Conservation (phyloP, 164 flowering plant genomes). For the Kalanchoe fedtschenkoi region DNA sequence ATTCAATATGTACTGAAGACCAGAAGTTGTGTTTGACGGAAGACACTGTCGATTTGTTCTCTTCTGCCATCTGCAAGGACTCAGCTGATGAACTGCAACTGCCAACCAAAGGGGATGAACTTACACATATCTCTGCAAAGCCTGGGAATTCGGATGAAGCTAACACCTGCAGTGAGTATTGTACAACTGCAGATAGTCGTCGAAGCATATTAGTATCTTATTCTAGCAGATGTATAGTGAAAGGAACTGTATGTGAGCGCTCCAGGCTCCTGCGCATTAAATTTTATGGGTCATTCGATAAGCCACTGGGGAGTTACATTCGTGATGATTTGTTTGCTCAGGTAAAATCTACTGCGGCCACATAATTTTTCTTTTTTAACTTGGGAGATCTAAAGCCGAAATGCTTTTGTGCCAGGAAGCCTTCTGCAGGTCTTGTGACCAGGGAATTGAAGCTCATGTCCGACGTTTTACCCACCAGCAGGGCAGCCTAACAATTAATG, state of each 20-base stretch:
- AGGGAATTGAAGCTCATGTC: slow-evolving; percentile 71
- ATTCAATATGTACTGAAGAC: background rate
- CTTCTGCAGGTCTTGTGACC: slow-evolving; percentile 54
- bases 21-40: background rate
- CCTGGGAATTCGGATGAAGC: slow-evolving; percentile 21
- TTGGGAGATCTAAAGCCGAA: background rate
- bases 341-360: slow-evolving; percentile 22
- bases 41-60: background rate
- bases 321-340: slow-evolving; percentile 76
- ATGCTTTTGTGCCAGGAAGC: slow-evolving; percentile 34
- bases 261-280: slow-evolving; percentile 74
- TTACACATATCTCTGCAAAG: slow-evolving; percentile 4
- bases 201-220: slow-evolving; percentile 83
- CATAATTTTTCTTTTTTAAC: background rate
- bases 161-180: slow-evolving; percentile 41
- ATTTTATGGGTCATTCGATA: slow-evolving; percentile 83
- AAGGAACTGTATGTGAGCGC: slow-evolving; percentile 81
- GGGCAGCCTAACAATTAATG: slow-evolving; percentile 77
- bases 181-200: slow-evolving; percentile 53
- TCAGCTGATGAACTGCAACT: slow-evolving; percentile 15
- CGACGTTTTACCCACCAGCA: slow-evolving; percentile 80
- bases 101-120: background rate
- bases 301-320: slow-evolving; percentile 88
- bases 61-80: slow-evolving; percentile 1
- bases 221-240: slow-evolving; percentile 60